Percentiles rank a stretch among this genome's conserved stretches.
Conservation (phyloP, 495 filamentous ascomycete species). For the Penicillium salamii region DNA sequence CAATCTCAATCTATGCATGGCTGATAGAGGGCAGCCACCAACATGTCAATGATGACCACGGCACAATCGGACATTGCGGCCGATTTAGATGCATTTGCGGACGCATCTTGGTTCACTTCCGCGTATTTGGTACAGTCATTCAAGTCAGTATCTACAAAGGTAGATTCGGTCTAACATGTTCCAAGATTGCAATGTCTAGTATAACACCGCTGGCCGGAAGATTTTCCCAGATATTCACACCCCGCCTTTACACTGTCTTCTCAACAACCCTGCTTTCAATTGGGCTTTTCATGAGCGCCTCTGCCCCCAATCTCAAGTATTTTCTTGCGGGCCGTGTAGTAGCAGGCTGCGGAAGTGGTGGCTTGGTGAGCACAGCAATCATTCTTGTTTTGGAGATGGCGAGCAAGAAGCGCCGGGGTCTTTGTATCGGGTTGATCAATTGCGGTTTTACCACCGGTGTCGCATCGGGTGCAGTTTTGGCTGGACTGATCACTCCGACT, state of each 20-base stretch:
- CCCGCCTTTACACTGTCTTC: constrained; percentile 56
- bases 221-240: constrained; percentile 64
- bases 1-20: too few species aligned
- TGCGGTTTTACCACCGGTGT: constrained; percentile 67
- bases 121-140: constrained; percentile 51
- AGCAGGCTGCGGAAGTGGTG: constrained; percentile 62
- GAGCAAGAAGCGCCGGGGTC: constrained; percentile 57
- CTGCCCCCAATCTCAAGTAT: constrained; percentile 50
- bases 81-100: constrained; percentile 67
- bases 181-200: constrained; percentile 64
- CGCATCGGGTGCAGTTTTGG: constrained; percentile 65
- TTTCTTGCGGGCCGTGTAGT: constrained; percentile 67
- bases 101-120: constrained; percentile 73
- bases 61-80: constrained; percentile 68
- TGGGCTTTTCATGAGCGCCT: constrained; percentile 61
- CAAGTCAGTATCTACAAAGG: neutral
- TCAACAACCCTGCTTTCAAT: constrained; percentile 54
- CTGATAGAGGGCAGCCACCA: constrained; percentile 48
- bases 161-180: neutral
- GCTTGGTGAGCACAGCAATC: constrained; percentile 61
- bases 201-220: constrained; percentile 64
- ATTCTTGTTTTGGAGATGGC: constrained; percentile 70
- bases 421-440: constrained; percentile 68
- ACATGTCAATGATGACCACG: constrained; percentile 75
- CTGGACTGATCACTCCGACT: constrained; percentile 57